Base-by-base conservation (phyloP, 2,329 filamentous ascomycete genomes). In the Macroventuria anomochaeta region DNA sequence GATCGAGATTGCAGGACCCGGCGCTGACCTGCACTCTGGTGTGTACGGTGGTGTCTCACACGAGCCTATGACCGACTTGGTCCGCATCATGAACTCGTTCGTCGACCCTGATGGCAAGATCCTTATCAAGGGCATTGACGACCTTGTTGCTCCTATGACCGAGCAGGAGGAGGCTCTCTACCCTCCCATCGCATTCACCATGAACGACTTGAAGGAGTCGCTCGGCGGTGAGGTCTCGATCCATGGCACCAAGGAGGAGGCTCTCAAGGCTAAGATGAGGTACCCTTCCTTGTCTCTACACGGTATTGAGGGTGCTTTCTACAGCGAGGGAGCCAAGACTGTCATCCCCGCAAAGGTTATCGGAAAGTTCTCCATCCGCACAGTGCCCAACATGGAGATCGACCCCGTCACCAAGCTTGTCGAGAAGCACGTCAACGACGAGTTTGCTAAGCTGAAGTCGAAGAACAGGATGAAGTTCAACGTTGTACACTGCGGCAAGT, bases 291-390 rank as follows among this genome's bases (percentile, higher is more conserved):
- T 99, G 51, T 97, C 93, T 20, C 81, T 99, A 34, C 95, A 99
- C 80, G 95, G 95, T 56, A 80, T 99, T 63, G 95, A 99, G 79
- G 95, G 95, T 55, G 95, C 92, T 44, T 99, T 96, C 81, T 93
- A 90, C 37, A 88, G 90, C 2, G 89, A 93, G 5, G 95, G 95
- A 39, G 95, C 93, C 52, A 99, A 99, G 85, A 99, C 95, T 1
- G 95, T 99, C 69, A 99, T 99, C 67, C 95, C 95, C 3, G 93
- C 95, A 70, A 97, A 97, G 82, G 95, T 99, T 53, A 90, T 88
- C 69, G 95, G 95, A 78, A 99, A 99, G 81, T 99, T 99, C 82
- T 96, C 91, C 43, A 97, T 99, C 79, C 88, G 95, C 65, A 97
- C 93, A 29, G 95, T 99, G 18, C 95, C 95, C 46, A 86, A 99